Base-by-base conservation (phyloP, 2,329 filamentous ascomycete genomes). In the Fusarium udum region DNA sequence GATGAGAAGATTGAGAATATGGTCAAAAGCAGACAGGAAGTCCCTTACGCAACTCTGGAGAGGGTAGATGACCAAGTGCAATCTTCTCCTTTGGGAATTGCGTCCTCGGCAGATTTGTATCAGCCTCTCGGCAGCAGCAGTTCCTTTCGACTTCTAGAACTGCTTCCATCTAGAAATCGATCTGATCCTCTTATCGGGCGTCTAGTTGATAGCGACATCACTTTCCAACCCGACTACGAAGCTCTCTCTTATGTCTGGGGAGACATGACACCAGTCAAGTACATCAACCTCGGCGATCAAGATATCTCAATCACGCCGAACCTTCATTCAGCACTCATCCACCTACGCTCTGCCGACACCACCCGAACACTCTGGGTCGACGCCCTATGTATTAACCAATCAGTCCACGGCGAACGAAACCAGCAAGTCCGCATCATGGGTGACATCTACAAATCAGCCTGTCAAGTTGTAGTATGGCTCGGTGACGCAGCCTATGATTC, bases 401-500 rank as follows among this genome's bases (percentile, higher is more conserved):
- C 31, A 2, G 45, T 43, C 9, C 58, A 73, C n/a, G 45, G 42
- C 3, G 69, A 72, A 16, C n/a, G 69, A 24, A 72, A 72, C 4
- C 69, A 72, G 6, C 69, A 72, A 15, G 69, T 72, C 6, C 40
- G 64, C 2, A 65, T 73, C 28, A 72, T 72, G 69, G 69, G 64
- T 0, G 69, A 73, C 2, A 73, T 72, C 1, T 73, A 65, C 45
- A 73, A 64, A 7, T 70, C 69, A 13, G 69, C 69, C 0, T 37
- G 52, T 7, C 69, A 73, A 51, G 69, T 72, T 0, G 26, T 72
- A 3, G 55, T 72, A 3, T 72, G 69, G 69, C 49, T 72, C 3
- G 69, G 69, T 1, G 59, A 72, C 1, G 32, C 53, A 1, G 59
- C 64, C 1, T 45, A 72, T 13, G 24, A 61, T 16, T 72, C 69